Evolutionary conservation across 768 basidiomycete species (phyloP).

Genomic region (Rossbeevera mucosa): DNA sequence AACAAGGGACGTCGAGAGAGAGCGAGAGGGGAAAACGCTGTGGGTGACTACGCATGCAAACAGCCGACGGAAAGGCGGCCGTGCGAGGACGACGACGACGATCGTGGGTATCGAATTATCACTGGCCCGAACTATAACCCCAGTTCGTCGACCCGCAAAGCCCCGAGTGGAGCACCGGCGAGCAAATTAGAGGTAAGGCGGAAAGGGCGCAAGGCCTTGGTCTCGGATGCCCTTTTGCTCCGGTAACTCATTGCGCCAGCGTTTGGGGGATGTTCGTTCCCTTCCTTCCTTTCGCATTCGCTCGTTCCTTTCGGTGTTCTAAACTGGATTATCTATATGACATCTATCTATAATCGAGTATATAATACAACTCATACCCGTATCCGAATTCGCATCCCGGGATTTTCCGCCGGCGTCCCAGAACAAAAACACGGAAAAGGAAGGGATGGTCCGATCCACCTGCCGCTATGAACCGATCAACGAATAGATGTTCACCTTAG

Average conservation of each 20-base stretch:
- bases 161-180: constrained; percentile 7
- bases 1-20: neutral
- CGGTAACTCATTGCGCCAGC: neutral
- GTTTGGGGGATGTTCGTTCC: neutral
- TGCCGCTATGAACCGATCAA: neutral
- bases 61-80: constrained; percentile 9
- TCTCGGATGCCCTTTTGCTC: neutral
- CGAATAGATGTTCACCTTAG: neutral
- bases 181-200: neutral
- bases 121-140: neutral
- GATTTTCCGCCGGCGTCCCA: neutral
- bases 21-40: constrained; percentile 3
- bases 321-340: neutral
- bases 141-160: neutral
- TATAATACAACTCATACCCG: too few species aligned
- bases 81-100: neutral
- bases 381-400: neutral
- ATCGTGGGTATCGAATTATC: neutral
- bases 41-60: neutral
- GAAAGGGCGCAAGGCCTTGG: neutral
- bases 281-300: neutral
- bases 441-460: neutral
- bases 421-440: neutral
- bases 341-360: neutral
- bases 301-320: neutral